These are phyloP conservation scores for Suillus americanus DNA, from an alignment of 768 basidiomycete genomes.

Conservation along the genomic window DNA sequence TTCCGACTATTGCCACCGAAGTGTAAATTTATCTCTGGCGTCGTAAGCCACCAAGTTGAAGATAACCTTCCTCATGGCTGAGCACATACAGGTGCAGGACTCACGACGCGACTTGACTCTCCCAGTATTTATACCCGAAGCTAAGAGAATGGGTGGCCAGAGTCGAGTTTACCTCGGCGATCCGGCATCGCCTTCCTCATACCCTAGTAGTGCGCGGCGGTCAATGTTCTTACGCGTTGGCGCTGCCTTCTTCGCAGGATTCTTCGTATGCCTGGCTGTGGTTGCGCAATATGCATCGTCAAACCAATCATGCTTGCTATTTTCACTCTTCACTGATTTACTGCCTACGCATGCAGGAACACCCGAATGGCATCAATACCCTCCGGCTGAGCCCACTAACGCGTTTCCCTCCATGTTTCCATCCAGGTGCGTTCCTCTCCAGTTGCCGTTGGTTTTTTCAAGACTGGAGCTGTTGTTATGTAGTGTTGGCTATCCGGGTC, in stretches of 20 bases:
- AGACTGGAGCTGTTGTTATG: constrained; percentile 13
- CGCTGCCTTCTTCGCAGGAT: constrained; percentile 14
- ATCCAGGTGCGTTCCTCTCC: constrained; percentile 31
- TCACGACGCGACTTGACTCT: not conserved
- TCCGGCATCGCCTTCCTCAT: not conserved
- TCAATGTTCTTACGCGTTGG: constrained; percentile 6
- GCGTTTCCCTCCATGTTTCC: constrained; percentile 68
- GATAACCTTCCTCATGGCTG: not conserved
- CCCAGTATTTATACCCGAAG: not conserved
- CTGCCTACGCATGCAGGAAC: constrained; percentile 51
- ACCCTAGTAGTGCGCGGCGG: not conserved
- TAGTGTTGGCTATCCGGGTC: constrained; percentile 30
- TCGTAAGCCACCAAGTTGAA: not conserved
- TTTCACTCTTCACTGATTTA: constrained; percentile 1
- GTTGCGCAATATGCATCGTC: constrained; percentile 10
- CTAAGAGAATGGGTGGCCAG: not conserved
- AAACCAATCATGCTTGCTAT: constrained; percentile 2
- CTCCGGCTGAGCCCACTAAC: constrained; percentile 69
- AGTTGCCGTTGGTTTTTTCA: not conserved
- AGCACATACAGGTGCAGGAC: not conserved
- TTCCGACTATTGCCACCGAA: not conserved
- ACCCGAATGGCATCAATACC: constrained; percentile 62
- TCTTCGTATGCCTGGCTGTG: constrained; percentile 11
- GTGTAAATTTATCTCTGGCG: not conserved
- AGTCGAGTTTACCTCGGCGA: not conserved